phyloP scores from a whole-genome alignment of 164 flowering plant genomes.

The Warburgia ugandensis region DNA sequence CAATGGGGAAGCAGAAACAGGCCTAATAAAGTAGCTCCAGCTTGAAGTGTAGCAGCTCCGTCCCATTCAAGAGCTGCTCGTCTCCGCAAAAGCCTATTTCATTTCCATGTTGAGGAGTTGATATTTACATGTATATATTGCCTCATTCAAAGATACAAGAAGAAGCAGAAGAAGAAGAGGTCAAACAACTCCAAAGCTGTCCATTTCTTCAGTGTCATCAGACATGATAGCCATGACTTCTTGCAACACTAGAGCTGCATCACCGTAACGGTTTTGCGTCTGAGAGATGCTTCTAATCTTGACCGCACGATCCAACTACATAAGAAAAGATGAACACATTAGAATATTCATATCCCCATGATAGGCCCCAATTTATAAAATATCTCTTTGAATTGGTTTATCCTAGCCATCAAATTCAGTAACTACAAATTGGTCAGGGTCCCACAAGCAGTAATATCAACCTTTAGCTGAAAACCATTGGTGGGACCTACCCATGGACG shows the following conservation, averaged over 20 bases:
- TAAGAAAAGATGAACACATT: not conserved
- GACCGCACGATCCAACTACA: constrained; percentile 21
- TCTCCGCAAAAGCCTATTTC: too few species aligned
- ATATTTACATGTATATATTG: constrained; percentile 4
- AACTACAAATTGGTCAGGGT: too few species aligned
- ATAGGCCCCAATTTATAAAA: not conserved
- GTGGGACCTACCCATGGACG: too few species aligned
- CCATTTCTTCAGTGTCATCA: constrained; percentile 2
- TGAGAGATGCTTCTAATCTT: constrained; percentile 10
- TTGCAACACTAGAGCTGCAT: constrained; percentile 15
- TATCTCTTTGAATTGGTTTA: not conserved
- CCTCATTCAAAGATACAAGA: not conserved
- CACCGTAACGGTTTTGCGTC: constrained; percentile 16
- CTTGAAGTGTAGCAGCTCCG: too few species aligned
- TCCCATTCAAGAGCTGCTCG: too few species aligned
- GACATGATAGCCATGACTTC: constrained; percentile 20
- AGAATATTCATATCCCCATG: not conserved
- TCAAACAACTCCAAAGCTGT: not conserved
- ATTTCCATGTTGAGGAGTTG: not conserved
- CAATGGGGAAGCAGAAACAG: too few species aligned
- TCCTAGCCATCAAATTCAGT: too few species aligned
- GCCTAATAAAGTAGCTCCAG: too few species aligned
- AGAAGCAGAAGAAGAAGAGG: not conserved
- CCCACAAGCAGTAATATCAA: too few species aligned
- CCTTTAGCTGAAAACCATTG: too few species aligned